Evolutionary conservation across 2,329 filamentous ascomycete genomes (phyloP), one percentile per base, ranked within the genome.

Genomic region (Cryphonectria parasitica): DNA sequence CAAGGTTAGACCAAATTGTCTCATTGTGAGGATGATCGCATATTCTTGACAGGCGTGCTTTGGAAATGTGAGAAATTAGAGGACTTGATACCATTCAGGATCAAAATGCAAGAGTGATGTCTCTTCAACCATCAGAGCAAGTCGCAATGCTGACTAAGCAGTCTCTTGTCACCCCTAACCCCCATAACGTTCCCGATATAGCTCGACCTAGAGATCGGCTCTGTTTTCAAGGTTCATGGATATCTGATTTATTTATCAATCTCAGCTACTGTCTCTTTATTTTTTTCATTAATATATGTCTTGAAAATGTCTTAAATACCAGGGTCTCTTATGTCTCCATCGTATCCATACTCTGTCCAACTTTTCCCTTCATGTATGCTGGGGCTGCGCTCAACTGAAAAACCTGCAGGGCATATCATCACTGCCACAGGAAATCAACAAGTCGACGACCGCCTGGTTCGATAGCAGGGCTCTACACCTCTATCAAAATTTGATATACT

Each of bases 291-390:
- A 15, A 43, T 2, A 49, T n/a, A n/a, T 8, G 22, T 49, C 17
- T 49, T 45, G 19, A 22, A 43, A 45, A 11, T 49, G 19, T 11
- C 17, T 36, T 60, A 17, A 31, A 4, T 2, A 28, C 11, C 19
- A 4, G 11, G 2, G 2, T 56, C 22, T 15, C 22, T 49, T 22
- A 22, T 19, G 7, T 15, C 10, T 28, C 8, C 11, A 15, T 7
- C 0, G 3, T 3, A 56, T 11, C 5, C 1, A 15, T 13, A 13
- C 15, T 28, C 7, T 13, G 5, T 7, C 0, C 0, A 56, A 11
- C 4, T 10, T 56, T 13, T 28, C n/a, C n/a, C 28, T 15, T 25
- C 10, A 56, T 19, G 15, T 34, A 15, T 58, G 54, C 10, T 34
- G 28, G 54, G 34, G 17, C 31, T 22, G 36, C 17, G 6, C 58